Evolutionary conservation across 2,329 filamentous ascomycete species (phyloP), one percentile per base, ranked within the genome.

Genomic region (Alternaria rosae): DNA sequence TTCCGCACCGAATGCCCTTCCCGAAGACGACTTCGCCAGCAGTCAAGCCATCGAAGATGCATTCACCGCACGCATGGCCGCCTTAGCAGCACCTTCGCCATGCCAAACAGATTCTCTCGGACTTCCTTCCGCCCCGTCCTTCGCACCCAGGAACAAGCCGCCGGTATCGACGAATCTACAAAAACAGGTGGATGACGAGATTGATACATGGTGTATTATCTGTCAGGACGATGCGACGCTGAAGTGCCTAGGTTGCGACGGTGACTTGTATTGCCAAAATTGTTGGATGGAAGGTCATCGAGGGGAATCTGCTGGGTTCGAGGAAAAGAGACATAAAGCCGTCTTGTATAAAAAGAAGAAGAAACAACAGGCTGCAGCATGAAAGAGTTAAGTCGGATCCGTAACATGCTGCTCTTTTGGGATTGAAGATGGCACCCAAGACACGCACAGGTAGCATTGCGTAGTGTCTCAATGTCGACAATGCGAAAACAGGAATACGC

Each of bases 231-330:
- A 95, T 72, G 92, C 90, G 0, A 88, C 88, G 4, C 80, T 95
- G 26, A 85, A 85, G 59, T 97, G 93, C 74, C 74, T 89, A 0
- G 92, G 90, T 4, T 97, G 93, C 70, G 88, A 84, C 54, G 82
- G 82, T 2, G 86, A 94, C 66, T 82, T 92, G 42, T 96, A 94
- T 75, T 97, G 93, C 76, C 83, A 85, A 21, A 82, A 86, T 15
- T 96, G 93, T 81, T 97, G 92, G 92, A 86, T 85, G 61, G 92
- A 94, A 73, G 92, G 93, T 77, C 93, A 96, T 72, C 81, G 87
- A 32, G 89, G 91, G 0, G 88, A 89, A 1, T 83, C 84, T 45
- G 92, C 91, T 0, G 88, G 88, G 1, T 89, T 86, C 50, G 92
- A 94, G 61, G 91, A 93, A 76, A 83, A 86, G 60, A 85, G 83